Base-by-base conservation (phyloP, 345 rosid genomes). In the Murraya paniculata region DNA sequence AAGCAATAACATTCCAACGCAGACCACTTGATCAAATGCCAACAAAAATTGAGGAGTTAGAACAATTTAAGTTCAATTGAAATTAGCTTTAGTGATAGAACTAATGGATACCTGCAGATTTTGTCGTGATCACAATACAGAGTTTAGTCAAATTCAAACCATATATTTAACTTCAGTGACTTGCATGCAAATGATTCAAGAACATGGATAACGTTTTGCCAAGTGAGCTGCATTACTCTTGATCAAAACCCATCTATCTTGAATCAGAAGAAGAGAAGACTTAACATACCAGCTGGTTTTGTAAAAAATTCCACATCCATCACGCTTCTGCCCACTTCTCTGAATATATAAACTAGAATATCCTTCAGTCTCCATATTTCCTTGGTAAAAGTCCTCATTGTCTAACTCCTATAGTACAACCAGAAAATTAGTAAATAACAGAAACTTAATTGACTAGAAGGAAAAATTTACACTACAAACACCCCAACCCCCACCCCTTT, bases 231-330 rank as follows among this genome's bases (percentile, higher is more conserved):
- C 10, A 25, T 35, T 48, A 1, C 39, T 24, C 33, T n/a, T 11
- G 18, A 60, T 9, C 13, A 61, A 74, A 31, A 45, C 14, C 6
- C 30, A 28, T 50, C 35, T 65, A 39, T 58, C 36, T 5, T 38
- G 18, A 68, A 57, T 38, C 35, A 39, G 18, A 61, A 39, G 25
- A 27, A 41, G 39, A 14, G 21, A 65, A 16, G 35, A 35, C 61
- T 75, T 8, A 62, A 60, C 77, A 58, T 88, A 96, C 99, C 97
- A 64, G 84, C 84, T 79, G 58, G 80, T 86, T 86, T 89, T 91
- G 82, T 87, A 96, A 85, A 94, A 92, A 31, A 94, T 92, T 84
- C 87, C 98, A 82, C 98, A 94, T 24, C 99, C 98, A 74, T 96
- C 99, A 82, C 90, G 92, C 84, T 92, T 94, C 80, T 86, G 89